phyloP scores from a whole-genome alignment of 2,329 filamentous ascomycete genomes.

The Apiospora sp. region DNA sequence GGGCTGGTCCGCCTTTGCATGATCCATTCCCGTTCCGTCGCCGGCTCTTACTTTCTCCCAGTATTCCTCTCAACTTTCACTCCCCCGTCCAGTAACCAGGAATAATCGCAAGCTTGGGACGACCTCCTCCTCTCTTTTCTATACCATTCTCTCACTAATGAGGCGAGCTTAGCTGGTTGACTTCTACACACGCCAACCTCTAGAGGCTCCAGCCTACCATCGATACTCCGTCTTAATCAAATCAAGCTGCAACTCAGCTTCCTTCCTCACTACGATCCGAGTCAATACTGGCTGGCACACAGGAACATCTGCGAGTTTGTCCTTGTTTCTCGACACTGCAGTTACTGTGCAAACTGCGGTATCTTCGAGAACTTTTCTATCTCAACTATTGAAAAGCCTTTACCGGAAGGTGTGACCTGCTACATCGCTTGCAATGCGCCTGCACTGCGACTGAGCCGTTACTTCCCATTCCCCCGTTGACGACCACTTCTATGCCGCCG shows the following conservation, averaged over 20 bases:
- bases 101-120: constrained; percentile 11
- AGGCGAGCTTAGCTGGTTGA: neutral
- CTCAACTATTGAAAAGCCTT: neutral
- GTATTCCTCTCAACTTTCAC: constrained; percentile 20
- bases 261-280: neutral
- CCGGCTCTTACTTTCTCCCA: constrained; percentile 20
- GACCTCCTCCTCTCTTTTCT: constrained; percentile 13
- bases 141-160: neutral
- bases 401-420: constrained; percentile 2
- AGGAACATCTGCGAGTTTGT: neutral
- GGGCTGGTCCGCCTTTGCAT: constrained; percentile 21
- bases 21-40: constrained; percentile 21
- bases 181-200: neutral
- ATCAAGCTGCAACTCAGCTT: constrained; percentile 10
- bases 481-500: neutral
- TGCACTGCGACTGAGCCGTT: constrained; percentile 17
- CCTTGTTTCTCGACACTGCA: neutral
- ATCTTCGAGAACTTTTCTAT: neutral
- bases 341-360: neutral
- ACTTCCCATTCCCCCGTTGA: neutral
- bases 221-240: constrained; percentile 9
- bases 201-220: neutral
- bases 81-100: neutral
- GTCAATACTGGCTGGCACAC: neutral
- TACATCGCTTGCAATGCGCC: constrained; percentile 22